Evolutionary conservation across 2,329 filamentous ascomycete species (phyloP).

Genomic region (Scortechinia acanthostroma): DNA sequence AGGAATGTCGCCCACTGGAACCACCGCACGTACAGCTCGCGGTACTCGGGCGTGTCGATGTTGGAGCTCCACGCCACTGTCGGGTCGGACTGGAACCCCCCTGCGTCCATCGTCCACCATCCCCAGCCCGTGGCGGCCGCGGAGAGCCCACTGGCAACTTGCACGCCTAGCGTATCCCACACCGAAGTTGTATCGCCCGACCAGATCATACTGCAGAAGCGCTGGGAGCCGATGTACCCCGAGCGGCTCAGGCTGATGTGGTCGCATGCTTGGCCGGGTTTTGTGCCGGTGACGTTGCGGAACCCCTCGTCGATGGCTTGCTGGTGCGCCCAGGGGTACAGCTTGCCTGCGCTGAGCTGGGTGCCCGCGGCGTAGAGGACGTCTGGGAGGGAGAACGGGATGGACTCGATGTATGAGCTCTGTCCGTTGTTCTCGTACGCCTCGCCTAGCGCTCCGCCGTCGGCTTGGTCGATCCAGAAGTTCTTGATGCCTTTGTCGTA

Average conservation of each 20-base stretch:
- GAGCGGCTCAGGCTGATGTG: slow-evolving; percentile 12
- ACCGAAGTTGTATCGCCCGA: slow-evolving; percentile 16
- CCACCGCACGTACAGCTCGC: slow-evolving; percentile 18
- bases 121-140: slow-evolving; percentile 15
- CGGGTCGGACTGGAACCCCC: slow-evolving; percentile 18
- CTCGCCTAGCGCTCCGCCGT: slow-evolving; percentile 20
- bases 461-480: slow-evolving; percentile 22
- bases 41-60: slow-evolving; percentile 14
- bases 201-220: slow-evolving; percentile 20
- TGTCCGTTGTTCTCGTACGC: slow-evolving; percentile 23
- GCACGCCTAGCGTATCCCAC: slow-evolving; percentile 15
- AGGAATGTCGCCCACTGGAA: slow-evolving; percentile 16
- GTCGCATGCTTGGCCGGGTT: slow-evolving; percentile 7
- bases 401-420: slow-evolving; percentile 13
- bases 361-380: slow-evolving; percentile 17
- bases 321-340: slow-evolving; percentile 18
- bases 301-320: slow-evolving; percentile 16
- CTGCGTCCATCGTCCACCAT: slow-evolving; percentile 18
- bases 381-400: slow-evolving; percentile 17
- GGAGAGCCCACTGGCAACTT: slow-evolving; percentile 14
- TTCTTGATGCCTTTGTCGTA: slow-evolving; percentile 19
- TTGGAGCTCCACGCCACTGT: slow-evolving; percentile 20
- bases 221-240: slow-evolving; percentile 17
- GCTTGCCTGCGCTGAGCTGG: slow-evolving; percentile 14
- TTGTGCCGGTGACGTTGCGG: slow-evolving; percentile 13